Percentiles rank a stretch among this genome's conserved stretches.
Conservation (phyloP, 805 yeast species). For the Candida koratica region DNA sequence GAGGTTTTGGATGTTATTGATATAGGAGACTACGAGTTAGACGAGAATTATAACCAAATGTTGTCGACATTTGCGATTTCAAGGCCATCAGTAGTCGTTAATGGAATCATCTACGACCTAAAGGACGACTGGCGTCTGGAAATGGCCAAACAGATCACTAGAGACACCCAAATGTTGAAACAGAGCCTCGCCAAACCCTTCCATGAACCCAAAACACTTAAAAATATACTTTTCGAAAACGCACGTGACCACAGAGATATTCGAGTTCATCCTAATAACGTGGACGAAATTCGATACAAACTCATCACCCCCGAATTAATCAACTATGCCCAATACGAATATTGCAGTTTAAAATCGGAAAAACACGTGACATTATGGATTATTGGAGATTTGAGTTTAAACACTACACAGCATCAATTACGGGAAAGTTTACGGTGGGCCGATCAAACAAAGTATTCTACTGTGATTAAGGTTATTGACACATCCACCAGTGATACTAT, state of each 20-base stretch:
- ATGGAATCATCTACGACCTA: constrained; percentile 65
- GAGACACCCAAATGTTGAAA: constrained; percentile 46
- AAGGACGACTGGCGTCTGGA: constrained; percentile 51
- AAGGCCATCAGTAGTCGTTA: constrained; percentile 55
- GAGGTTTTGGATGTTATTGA: constrained; percentile 13
- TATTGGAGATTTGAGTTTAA: constrained; percentile 50
- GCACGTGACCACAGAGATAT: constrained; percentile 46
- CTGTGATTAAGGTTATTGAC: constrained; percentile 37
- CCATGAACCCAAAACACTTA: constrained; percentile 27
- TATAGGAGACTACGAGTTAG: constrained; percentile 17
- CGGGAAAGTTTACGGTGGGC: constrained; percentile 27
- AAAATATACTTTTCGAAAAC: constrained; percentile 40
- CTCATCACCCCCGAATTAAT: constrained; percentile 24
- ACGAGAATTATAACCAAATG: constrained; percentile 19
- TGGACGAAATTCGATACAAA: constrained; percentile 31
- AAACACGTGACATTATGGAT: constrained; percentile 35
- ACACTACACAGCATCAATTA: constrained; percentile 23
- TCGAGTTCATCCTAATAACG: constrained; percentile 31
- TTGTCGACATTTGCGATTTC: constrained; percentile 33
- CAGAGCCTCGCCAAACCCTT: constrained; percentile 23
- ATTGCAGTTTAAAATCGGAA: constrained; percentile 18
- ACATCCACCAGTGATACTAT: constrained; percentile 16
- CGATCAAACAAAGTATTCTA: constrained; percentile 22
- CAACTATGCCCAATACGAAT: constrained; percentile 22
- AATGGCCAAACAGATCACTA: constrained; percentile 48